Evolutionary conservation across 495 filamentous ascomycete species (phyloP).

Genomic region (Penicillium ochrochloron): DNA sequence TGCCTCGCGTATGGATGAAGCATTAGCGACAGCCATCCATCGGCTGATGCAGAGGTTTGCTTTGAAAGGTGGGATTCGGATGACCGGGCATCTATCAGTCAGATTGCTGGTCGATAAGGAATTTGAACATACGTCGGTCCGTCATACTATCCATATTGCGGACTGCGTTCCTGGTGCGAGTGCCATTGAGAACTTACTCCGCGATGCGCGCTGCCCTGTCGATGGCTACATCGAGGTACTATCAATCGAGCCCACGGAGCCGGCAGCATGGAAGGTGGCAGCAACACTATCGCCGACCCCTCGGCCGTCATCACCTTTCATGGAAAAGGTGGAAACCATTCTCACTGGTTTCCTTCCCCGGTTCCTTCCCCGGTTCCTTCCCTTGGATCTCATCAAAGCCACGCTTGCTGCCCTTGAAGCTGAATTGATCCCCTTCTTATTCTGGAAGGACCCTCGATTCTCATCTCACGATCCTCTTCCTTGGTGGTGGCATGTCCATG

Average conservation of each 20-base stretch:
- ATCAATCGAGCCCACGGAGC: constrained; percentile 24
- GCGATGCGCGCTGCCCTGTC: constrained; percentile 30
- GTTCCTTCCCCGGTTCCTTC: constrained; percentile 19
- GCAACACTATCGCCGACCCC: constrained; percentile 22
- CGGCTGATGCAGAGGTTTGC: constrained; percentile 64
- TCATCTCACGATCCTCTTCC: constrained; percentile 44
- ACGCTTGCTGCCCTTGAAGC: constrained; percentile 14
- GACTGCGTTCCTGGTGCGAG: constrained; percentile 43
- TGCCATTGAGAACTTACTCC: constrained; percentile 34
- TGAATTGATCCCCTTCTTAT: constrained; percentile 27
- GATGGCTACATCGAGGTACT: constrained; percentile 44
- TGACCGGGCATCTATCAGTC: constrained; percentile 74
- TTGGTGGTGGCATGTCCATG: constrained; percentile 54
- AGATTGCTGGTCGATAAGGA: constrained; percentile 65
- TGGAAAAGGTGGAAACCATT: background rate
- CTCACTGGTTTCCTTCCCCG: constrained; percentile 12
- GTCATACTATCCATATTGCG: constrained; percentile 45
- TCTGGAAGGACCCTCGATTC: constrained; percentile 44
- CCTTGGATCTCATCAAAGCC: constrained; percentile 14
- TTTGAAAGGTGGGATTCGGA: constrained; percentile 42
- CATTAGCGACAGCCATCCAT: constrained; percentile 61
- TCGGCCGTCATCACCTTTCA: background rate
- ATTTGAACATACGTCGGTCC: constrained; percentile 41
- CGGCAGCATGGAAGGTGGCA: constrained; percentile 13
- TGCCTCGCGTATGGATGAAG: constrained; percentile 55